phyloP scores from a whole-genome alignment of 768 basidiomycete species.

The Suillus hirtellus region DNA sequence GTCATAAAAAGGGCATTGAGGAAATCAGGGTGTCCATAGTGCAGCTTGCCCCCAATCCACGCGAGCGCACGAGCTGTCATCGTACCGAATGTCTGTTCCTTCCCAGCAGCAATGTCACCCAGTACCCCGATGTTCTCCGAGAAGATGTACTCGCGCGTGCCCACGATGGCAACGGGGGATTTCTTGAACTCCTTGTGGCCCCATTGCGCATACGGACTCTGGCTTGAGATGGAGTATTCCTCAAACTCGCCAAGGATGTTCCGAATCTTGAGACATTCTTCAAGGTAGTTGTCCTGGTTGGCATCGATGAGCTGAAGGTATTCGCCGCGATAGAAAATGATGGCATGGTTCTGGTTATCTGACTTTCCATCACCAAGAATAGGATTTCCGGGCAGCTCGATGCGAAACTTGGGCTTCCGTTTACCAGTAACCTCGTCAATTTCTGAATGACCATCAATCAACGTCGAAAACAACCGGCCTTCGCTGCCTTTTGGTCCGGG shows the following conservation, averaged over 20 bases:
- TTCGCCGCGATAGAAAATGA: constrained; percentile 98
- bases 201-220: constrained; percentile 96
- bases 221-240: constrained; percentile 84
- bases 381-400: constrained; percentile 97
- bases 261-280: constrained; percentile 98
- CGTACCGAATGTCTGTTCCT: constrained; percentile 99
- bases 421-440: constrained; percentile 85
- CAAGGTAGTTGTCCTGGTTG: constrained; percentile 99
- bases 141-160: constrained; percentile 99
- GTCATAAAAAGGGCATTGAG: constrained; percentile 97
- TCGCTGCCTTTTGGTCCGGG: constrained; percentile 87
- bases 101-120: constrained; percentile 98
- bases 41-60: constrained; percentile 97
- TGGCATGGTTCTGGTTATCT: constrained; percentile 99
- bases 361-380: constrained; percentile 99
- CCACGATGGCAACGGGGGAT: constrained; percentile 94
- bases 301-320: constrained; percentile 99
- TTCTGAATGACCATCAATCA: constrained; percentile 98
- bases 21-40: constrained; percentile 99
- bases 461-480: constrained; percentile 83
- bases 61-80: constrained; percentile 93
- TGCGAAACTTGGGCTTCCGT: constrained; percentile 94
- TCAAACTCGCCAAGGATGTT: constrained; percentile 98
- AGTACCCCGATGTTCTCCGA: constrained; percentile 99
- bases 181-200: constrained; percentile 91